These are phyloP conservation scores for Herpetomonas tarakana DNA, from an alignment of 208 protist genomes.

Conservation along the genomic window DNA sequence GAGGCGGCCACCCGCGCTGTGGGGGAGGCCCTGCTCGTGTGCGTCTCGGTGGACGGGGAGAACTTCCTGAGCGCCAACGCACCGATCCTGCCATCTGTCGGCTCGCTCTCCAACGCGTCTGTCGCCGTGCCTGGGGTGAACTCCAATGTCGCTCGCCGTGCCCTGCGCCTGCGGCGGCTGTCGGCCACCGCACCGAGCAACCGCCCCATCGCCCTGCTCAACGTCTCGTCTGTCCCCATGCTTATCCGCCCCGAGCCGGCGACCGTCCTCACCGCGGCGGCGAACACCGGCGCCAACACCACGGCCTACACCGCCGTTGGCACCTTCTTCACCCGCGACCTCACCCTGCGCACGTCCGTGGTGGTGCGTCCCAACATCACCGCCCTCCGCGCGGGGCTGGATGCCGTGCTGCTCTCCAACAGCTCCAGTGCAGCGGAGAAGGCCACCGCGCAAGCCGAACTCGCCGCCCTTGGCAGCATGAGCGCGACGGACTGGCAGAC, in stretches of 20 bases:
- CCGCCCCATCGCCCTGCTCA: slow-evolving; percentile 3
- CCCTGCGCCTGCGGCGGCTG: slow-evolving; percentile 3
- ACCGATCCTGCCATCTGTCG: slow-evolving; percentile 6
- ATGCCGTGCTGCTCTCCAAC: not conserved
- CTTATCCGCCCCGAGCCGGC: slow-evolving; percentile 16
- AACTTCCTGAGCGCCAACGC: slow-evolving; percentile 66
- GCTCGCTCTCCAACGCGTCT: slow-evolving; percentile 3
- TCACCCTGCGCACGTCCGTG: slow-evolving; percentile 9
- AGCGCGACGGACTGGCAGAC: not conserved
- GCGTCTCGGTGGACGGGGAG: slow-evolving; percentile 51
- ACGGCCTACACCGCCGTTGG: not conserved
- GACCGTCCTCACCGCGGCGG: not conserved
- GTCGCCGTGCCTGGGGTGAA: slow-evolving; percentile 4
- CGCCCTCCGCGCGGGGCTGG: not conserved
- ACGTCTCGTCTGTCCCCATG: slow-evolving; percentile 14
- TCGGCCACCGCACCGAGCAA: not conserved
- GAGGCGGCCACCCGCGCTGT: slow-evolving; percentile 17
- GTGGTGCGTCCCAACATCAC: slow-evolving; percentile 13
- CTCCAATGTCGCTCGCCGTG: not conserved
- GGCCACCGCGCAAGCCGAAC: slow-evolving; percentile 3
- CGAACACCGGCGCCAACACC: not conserved
- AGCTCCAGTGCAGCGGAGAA: not conserved
- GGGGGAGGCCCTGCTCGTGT: slow-evolving; percentile 47
- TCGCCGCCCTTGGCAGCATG: slow-evolving; percentile 1
- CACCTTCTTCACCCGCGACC: slow-evolving; percentile 16